Conservation (phyloP, 768 basidiomycete species). For the Filobasidium floriforme region DNA sequence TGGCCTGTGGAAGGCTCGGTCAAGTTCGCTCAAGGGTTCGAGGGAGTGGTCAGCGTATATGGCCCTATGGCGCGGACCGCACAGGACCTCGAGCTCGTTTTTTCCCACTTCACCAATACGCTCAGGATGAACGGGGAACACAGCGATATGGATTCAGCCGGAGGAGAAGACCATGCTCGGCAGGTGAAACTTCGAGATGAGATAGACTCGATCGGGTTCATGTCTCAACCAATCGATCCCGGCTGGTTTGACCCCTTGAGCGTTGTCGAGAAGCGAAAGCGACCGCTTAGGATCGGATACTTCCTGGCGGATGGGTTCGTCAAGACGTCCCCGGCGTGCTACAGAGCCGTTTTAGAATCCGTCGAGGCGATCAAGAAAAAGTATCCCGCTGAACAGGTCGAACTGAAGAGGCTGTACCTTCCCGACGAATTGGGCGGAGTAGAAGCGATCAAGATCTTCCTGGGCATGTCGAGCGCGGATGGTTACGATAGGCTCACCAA, state of each 20-base stretch:
- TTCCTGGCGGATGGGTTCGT: constrained; percentile 19
- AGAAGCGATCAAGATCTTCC: constrained; percentile 21
- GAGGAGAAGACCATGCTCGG: not conserved
- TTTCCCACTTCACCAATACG: constrained; percentile 25
- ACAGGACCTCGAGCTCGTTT: constrained; percentile 60
- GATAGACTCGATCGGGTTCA: not conserved
- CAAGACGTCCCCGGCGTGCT: constrained; percentile 15
- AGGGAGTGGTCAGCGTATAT: constrained; percentile 53
- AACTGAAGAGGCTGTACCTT: not conserved
- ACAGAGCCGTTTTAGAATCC: constrained; percentile 15
- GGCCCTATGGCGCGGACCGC: constrained; percentile 61
- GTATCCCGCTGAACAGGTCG: constrained; percentile 2
- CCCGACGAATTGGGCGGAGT: constrained; percentile 13
- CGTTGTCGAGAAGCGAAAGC: not conserved
- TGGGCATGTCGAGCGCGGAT: constrained; percentile 11
- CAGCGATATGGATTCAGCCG: not conserved
- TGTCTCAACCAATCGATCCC: constrained; percentile 10
- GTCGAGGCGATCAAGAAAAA: constrained; percentile 7
- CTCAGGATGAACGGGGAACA: not conserved
- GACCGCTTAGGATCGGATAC: constrained; percentile 17
- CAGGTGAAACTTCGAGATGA: not conserved
- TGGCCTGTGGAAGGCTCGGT: constrained; percentile 57
- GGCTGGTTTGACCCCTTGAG: constrained; percentile 11
- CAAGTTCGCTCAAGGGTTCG: constrained; percentile 52
- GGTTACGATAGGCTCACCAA: constrained; percentile 12